Base-by-base conservation (phyloP, 148 eudicot species). In the Spergularia bocconei region DNA sequence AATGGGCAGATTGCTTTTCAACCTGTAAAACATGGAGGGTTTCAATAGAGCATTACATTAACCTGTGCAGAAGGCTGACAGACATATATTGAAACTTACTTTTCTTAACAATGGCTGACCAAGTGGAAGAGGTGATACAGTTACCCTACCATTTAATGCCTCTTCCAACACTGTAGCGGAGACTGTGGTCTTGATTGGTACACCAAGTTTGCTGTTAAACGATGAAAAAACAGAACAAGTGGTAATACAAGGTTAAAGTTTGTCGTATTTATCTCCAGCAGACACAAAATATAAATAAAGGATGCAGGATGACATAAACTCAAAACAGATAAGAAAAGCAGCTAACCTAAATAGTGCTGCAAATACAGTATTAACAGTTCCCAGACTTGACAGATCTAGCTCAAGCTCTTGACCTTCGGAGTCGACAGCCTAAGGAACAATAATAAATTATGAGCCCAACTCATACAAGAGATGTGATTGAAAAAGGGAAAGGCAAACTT, bases 351-450 rank as follows among this genome's bases (percentile, higher is more conserved):
- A 95, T 72, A 95, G 75, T 74, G 98, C 98, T 21, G 98, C 98
- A 88, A 95, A 90, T 86, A 95, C 83, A 55, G 97, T 92, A 79
- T 89, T 92, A 55, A 95, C 96, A 78, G 98, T 82, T 87, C 98
- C 98, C 87, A 95, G 85, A 77, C 96, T 95, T 72, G 98, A 95
- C 80, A 95, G 98, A 83, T 95, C 98, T 39, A 95, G 84, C 88
- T 95, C 97, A 75, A 95, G 84, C 67, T 95, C 98, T 82, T 92
- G 96, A 85, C 83, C 84, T 79, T 92, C 98, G 29, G 93, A 77
- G 73, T 95, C 98, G 77, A 95, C 92, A 77, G 98, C 98, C 98
- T 92, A 80, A 54, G 51, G 59, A 59, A 71, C 70, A 75, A 55
- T 25, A 19, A 58, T 53, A 54, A 61, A 47, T 72, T 3, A 38